Conservation (phyloP, 768 basidiomycete species). For the Termitomyces sp. region DNA sequence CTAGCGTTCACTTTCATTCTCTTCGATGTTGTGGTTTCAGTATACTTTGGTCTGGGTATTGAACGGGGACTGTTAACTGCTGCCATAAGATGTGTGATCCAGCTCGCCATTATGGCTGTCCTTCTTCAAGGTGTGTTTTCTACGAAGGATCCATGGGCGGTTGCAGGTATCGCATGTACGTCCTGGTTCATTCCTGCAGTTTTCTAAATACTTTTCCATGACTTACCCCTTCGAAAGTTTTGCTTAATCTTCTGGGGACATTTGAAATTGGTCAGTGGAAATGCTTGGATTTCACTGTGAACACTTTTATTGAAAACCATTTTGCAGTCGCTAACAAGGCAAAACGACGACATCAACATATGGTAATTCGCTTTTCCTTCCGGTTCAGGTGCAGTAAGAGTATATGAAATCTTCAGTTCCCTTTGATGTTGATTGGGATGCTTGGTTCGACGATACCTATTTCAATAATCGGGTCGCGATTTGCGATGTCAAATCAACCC, state of each 20-base stretch:
- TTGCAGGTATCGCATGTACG: slow-evolving; percentile 69
- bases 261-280: slow-evolving; percentile 63
- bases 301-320: not conserved
- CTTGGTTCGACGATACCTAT: slow-evolving; percentile 74
- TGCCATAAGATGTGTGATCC: slow-evolving; percentile 68
- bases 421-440: slow-evolving; percentile 61
- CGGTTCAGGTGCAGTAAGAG: not conserved
- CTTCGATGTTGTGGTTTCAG: slow-evolving; percentile 64
- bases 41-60: slow-evolving; percentile 59
- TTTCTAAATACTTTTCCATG: not conserved
- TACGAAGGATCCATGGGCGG: slow-evolving; percentile 67
- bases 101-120: slow-evolving; percentile 69
- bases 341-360: slow-evolving; percentile 61
- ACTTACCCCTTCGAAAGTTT: slow-evolving; percentile 29
- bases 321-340: slow-evolving; percentile 72
- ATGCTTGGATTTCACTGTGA: not conserved
- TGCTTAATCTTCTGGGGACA: slow-evolving; percentile 74
- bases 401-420: slow-evolving; percentile 40
- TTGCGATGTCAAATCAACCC: slow-evolving; percentile 68
- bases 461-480: slow-evolving; percentile 68
- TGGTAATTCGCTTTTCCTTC: slow-evolving; percentile 40
- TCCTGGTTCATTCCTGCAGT: slow-evolving; percentile 7
- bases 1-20: slow-evolving; percentile 72
- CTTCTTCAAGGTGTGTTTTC: slow-evolving; percentile 72
- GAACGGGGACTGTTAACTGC: slow-evolving; percentile 63